Evolutionary conservation across 495 filamentous ascomycete genomes (phyloP).

Genomic region (Aspergillus hancockii): DNA sequence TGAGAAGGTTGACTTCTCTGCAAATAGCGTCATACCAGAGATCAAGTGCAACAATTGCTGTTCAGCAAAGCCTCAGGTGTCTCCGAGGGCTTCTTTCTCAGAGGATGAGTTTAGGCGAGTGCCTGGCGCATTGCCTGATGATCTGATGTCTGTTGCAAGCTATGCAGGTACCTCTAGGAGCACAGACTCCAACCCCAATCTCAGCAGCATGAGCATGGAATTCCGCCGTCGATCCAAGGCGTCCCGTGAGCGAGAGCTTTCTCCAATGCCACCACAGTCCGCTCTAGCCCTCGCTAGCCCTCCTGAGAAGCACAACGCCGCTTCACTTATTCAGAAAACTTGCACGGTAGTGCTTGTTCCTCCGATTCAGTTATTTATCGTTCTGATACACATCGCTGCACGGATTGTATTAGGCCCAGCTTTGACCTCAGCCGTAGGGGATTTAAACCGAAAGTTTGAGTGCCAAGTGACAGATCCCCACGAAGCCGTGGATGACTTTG

Average conservation of each 20-base stretch:
- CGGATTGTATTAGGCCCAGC: conserved; percentile 63
- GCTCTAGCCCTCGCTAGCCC: conserved; percentile 58
- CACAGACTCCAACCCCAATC: conserved; percentile 35
- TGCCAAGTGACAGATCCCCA: conserved; percentile 17
- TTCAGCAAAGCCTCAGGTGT: not conserved
- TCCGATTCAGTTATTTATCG: conserved; percentile 68
- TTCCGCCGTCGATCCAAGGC: conserved; percentile 53
- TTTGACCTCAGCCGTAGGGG: conserved; percentile 21
- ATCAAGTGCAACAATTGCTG: conserved; percentile 11
- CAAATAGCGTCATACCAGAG: conserved; percentile 1
- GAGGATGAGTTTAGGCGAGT: not conserved
- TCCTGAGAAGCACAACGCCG: conserved; percentile 54
- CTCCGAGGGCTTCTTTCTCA: conserved; percentile 4
- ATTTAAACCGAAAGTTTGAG: conserved; percentile 22
- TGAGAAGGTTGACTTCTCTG: conserved; percentile 6
- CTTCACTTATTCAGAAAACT: conserved; percentile 71
- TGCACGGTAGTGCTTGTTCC: conserved; percentile 73
- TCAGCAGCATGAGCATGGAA: conserved; percentile 49
- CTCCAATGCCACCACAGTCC: conserved; percentile 67
- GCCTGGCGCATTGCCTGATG: not conserved
- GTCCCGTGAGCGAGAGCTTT: conserved; percentile 62
- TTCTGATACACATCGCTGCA: conserved; percentile 79
- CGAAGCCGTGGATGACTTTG: conserved; percentile 43
- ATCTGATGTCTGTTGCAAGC: not conserved
- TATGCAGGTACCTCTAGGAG: not conserved